Evolutionary conservation across 1,284 basidiomycete species (phyloP).

Genomic region (Ceratobasidium sp.): DNA sequence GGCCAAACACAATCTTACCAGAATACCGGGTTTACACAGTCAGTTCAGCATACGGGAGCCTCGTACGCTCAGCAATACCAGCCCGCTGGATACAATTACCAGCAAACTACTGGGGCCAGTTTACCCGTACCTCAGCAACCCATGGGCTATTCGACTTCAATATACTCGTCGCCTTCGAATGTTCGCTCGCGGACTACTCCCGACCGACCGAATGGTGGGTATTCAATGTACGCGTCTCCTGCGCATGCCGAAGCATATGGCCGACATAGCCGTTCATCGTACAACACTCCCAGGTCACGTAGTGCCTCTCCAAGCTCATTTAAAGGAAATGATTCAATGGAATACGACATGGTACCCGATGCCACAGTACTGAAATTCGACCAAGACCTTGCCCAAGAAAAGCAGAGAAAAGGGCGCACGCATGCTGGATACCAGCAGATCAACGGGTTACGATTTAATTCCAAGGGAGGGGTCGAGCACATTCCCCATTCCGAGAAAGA

Average conservation of each 20-base stretch:
- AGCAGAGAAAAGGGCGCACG: constrained; percentile 5
- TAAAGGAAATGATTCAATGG: constrained; percentile 39
- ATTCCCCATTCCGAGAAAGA: constrained; percentile 14
- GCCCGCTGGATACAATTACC: constrained; percentile 25
- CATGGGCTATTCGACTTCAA: constrained; percentile 25
- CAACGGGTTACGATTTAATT: constrained; percentile 21
- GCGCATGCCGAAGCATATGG: constrained; percentile 39
- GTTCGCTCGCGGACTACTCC: constrained; percentile 35
- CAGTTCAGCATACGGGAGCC: constrained; percentile 32
- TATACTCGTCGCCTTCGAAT: constrained; percentile 35
- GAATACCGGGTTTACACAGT: constrained; percentile 32
- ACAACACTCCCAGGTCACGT: constrained; percentile 26
- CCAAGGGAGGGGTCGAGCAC: constrained; percentile 31
- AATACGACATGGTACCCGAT: constrained; percentile 39
- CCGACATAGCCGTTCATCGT: constrained; percentile 32
- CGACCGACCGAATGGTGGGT: constrained; percentile 29
- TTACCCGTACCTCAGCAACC: constrained; percentile 7
- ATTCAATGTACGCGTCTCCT: constrained; percentile 33
- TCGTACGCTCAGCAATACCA: constrained; percentile 26
- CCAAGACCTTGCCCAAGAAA: constrained; percentile 12
- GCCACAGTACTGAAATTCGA: constrained; percentile 39
- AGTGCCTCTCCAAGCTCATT: constrained; percentile 31
- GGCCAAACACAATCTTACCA: constrained; percentile 29
- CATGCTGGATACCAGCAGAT: constrained; percentile 31
- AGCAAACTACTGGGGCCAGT: constrained; percentile 18